Evolutionary conservation across 2,329 filamentous ascomycete genomes (phyloP).

Genomic region (Daldinia eschscholtzii): DNA sequence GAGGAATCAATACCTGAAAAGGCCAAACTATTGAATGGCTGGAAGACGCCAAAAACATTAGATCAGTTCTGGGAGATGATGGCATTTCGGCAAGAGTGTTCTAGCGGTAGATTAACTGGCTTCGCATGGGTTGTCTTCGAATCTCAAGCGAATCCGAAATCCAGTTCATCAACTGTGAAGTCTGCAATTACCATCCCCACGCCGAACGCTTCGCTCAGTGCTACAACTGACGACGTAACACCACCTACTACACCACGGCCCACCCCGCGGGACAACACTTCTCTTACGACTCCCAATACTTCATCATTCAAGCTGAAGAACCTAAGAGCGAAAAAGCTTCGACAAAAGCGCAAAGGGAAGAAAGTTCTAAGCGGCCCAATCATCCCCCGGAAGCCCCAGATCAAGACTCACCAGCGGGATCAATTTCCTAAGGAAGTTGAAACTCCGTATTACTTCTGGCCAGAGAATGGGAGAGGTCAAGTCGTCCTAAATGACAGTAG

Average conservation of each 20-base stretch:
- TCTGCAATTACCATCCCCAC: constrained; percentile 41
- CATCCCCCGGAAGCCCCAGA: constrained; percentile 70
- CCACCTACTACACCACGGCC: constrained; percentile 18
- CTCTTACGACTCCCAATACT: constrained; percentile 50
- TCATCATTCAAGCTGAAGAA: constrained; percentile 51
- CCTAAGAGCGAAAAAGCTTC: constrained; percentile 36
- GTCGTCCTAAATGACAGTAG: constrained; percentile 72
- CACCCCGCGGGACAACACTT: constrained; percentile 31
- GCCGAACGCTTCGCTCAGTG: constrained; percentile 51
- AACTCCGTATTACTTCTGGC: constrained; percentile 77
- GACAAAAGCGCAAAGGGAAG: constrained; percentile 60
- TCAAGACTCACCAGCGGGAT: constrained; percentile 70
- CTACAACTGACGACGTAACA: constrained; percentile 46
- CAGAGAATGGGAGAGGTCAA: constrained; percentile 70
- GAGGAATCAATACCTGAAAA: constrained; percentile 75
- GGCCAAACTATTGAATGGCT: constrained; percentile 72
- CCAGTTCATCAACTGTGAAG: constrained; percentile 20
- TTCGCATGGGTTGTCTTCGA: constrained; percentile 95
- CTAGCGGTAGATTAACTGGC: constrained; percentile 89
- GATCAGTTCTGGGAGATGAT: constrained; percentile 99
- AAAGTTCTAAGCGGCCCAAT: constrained; percentile 70
- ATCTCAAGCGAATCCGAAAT: constrained; percentile 51
- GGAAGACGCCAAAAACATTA: constrained; percentile 85
- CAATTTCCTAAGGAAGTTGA: constrained; percentile 64
- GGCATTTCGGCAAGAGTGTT: constrained; percentile 96